Evolutionary conservation across 2,329 filamentous ascomycete species (phyloP).

Genomic region (Curvularia sp.): DNA sequence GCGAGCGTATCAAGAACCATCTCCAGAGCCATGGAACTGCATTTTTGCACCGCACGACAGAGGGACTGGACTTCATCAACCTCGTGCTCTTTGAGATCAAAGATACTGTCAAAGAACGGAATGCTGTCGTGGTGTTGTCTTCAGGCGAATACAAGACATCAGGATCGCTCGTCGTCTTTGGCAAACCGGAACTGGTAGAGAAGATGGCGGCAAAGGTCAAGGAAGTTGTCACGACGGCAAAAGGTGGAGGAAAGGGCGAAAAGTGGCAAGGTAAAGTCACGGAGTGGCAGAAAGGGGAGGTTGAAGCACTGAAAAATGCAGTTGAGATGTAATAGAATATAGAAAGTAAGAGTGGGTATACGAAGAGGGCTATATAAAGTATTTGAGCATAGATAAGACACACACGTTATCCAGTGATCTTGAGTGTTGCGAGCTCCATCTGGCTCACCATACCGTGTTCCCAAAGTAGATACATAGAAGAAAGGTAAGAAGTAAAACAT

Average conservation of each 20-base stretch:
- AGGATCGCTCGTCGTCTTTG: conserved; percentile 40
- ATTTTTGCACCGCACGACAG: conserved; percentile 36
- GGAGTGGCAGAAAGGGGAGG: conserved; percentile 44
- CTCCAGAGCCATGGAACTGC: conserved; percentile 24
- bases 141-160: conserved; percentile 38
- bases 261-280: conserved; percentile 47
- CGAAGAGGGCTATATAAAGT: not conserved
- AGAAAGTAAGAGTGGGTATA: not conserved
- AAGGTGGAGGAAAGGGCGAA: conserved; percentile 44
- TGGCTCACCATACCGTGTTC: not conserved
- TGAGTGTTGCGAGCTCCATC: not conserved
- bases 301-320: conserved; percentile 35
- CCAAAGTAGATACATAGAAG: not conserved
- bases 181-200: conserved; percentile 36
- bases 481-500: not conserved
- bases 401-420: not conserved
- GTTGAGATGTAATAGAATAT: conserved; percentile 22
- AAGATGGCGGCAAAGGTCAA: conserved; percentile 34
- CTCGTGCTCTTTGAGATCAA: conserved; percentile 38
- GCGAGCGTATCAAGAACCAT: conserved; percentile 29
- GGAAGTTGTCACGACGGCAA: conserved; percentile 34
- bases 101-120: conserved; percentile 31
- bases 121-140: conserved; percentile 34
- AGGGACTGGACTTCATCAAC: conserved; percentile 43
- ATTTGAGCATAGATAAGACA: not conserved